These are phyloP conservation scores for Euclidium syriacum DNA, from an alignment of 345 rosid species.

Conservation along the genomic window DNA sequence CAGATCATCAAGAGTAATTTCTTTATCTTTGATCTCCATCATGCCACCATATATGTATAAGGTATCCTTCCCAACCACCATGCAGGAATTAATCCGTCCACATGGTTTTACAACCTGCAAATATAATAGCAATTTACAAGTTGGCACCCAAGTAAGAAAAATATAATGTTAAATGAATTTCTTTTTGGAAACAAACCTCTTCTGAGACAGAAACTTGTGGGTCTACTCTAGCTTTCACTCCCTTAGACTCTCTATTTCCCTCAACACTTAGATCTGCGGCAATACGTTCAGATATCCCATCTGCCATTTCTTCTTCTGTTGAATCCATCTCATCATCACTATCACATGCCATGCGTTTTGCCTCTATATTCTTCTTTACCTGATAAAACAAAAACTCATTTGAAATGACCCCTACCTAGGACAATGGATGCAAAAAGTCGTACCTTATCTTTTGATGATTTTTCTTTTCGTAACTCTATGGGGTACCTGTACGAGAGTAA, in stretches of 20 bases:
- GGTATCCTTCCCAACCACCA: constrained; percentile 89
- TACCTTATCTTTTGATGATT: constrained; percentile 89
- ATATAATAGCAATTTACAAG: constrained; percentile 15
- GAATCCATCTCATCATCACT: constrained; percentile 35
- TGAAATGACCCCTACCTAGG: neutral
- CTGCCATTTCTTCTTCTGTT: constrained; percentile 36
- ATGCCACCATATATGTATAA: constrained; percentile 92
- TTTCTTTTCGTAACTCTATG: constrained; percentile 84
- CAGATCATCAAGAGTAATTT: constrained; percentile 88
- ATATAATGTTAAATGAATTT: neutral
- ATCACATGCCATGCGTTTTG: constrained; percentile 31
- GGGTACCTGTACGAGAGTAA: constrained; percentile 60
- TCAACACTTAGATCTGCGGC: constrained; percentile 35
- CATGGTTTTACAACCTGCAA: constrained; percentile 86
- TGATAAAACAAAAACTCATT: constrained; percentile 33
- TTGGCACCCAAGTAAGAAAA: too few species aligned
- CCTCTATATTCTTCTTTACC: constrained; percentile 54
- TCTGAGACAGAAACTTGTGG: constrained; percentile 46
- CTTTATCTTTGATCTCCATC: constrained; percentile 94
- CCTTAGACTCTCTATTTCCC: constrained; percentile 30
- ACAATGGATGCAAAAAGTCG: neutral
- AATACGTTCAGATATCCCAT: constrained; percentile 49
- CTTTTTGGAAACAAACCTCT: constrained; percentile 89
- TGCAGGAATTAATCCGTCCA: constrained; percentile 91
- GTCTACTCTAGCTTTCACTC: constrained; percentile 37